Evolutionary conservation across 164 flowering plant species (phyloP).

Genomic region (Kalanchoe fedtschenkoi): DNA sequence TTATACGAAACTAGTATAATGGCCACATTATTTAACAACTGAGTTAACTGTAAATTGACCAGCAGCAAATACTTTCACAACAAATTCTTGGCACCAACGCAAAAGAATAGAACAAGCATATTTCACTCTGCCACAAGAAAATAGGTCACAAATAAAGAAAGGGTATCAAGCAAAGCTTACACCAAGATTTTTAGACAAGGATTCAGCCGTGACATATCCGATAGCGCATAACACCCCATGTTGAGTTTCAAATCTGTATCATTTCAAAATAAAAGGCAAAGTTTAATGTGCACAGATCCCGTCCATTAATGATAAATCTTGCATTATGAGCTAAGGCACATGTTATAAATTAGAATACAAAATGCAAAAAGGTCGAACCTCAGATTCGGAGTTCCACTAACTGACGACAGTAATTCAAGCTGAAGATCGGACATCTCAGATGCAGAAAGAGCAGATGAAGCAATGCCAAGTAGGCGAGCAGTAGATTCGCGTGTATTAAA

Average conservation of each 20-base stretch:
- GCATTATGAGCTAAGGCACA: neutral
- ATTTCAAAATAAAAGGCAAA: constrained; percentile 2
- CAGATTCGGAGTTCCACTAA: constrained; percentile 33
- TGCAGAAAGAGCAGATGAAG: constrained; percentile 61
- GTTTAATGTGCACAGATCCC: neutral
- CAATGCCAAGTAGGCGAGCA: constrained; percentile 80
- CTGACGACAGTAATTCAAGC: constrained; percentile 38
- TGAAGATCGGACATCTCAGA: constrained; percentile 45
- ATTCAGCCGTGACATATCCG: constrained; percentile 80
- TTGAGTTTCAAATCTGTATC: constrained; percentile 64
- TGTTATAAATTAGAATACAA: neutral
- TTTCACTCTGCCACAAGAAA: neutral
- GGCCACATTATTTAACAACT: neutral
- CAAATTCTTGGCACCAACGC: neutral
- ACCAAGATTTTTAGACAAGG: constrained; percentile 30
- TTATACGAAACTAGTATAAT: neutral
- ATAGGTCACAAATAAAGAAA: neutral
- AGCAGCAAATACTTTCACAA: neutral
- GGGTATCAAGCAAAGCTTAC: constrained; percentile 31
- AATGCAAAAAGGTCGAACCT: constrained; percentile 31
- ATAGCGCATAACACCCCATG: constrained; percentile 78
- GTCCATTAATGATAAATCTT: neutral
- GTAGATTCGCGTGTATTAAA: constrained; percentile 81
- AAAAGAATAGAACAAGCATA: neutral
- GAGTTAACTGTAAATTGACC: too few species aligned